These are phyloP conservation scores for Xylaria palmicola DNA, from an alignment of 495 filamentous ascomycete species.

Conservation along the genomic window DNA sequence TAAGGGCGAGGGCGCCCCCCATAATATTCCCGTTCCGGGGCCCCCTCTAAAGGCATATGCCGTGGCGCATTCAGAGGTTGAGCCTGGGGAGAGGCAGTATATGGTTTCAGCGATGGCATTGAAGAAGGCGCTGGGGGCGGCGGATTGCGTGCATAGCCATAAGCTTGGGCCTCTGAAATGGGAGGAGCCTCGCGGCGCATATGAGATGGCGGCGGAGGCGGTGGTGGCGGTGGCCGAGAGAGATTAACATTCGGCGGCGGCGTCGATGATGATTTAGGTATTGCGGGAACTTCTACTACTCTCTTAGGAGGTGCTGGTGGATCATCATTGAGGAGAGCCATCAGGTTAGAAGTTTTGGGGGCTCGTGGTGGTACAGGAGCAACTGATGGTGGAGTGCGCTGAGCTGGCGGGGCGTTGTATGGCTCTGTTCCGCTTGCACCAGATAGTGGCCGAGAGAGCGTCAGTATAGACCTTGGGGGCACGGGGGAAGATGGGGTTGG, in stretches of 20 bases:
- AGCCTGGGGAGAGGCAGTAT: conserved; percentile 43
- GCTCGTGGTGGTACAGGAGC: conserved; percentile 31
- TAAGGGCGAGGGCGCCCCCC: conserved; percentile 32
- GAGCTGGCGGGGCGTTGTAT: conserved; percentile 34
- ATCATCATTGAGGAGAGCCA: conserved; percentile 51
- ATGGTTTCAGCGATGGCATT: conserved; percentile 51
- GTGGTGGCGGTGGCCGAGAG: conserved; percentile 36
- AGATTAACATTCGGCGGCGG: conserved; percentile 43
- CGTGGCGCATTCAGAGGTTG: conserved; percentile 38
- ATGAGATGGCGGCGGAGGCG: conserved; percentile 31
- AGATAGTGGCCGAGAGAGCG: conserved; percentile 33
- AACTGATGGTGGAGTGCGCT: conserved; percentile 33
- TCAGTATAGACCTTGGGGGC: conserved; percentile 29
- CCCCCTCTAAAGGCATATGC: conserved; percentile 34
- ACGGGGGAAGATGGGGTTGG: conserved; percentile 31
- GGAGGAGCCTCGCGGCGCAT: conserved; percentile 34
- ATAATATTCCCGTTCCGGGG: conserved; percentile 44
- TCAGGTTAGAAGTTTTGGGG: conserved; percentile 47
- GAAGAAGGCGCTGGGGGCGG: conserved; percentile 31
- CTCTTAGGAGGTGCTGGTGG: conserved; percentile 43
- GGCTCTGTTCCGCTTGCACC: conserved; percentile 35
- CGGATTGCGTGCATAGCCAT: conserved; percentile 36
- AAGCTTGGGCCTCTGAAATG: conserved; percentile 30
- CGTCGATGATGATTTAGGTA: conserved; percentile 41
- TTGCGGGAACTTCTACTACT: conserved; percentile 35